Evolutionary conservation across 139 green algal species (phyloP).

Genomic region (Bryopsis sp.): DNA sequence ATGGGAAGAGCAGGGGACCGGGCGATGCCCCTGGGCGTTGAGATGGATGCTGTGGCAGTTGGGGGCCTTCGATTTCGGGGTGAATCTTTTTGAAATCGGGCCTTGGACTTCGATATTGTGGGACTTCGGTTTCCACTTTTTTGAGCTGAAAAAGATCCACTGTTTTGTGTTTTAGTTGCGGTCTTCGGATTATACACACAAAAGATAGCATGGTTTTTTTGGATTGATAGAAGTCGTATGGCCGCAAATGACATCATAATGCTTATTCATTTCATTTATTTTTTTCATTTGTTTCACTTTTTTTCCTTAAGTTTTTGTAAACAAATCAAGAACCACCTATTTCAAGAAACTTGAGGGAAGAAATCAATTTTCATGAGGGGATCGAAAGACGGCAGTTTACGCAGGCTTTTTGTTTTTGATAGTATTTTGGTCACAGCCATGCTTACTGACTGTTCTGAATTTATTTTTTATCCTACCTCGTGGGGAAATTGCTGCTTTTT

Average conservation of each 20-base stretch:
- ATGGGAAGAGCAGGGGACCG: neutral
- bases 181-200: too few species aligned
- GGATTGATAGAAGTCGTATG: too few species aligned
- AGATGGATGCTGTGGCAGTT: neutral
- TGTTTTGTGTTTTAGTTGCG: too few species aligned
- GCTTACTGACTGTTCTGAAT: neutral
- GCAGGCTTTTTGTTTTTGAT: too few species aligned
- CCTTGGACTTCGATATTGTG: neutral
- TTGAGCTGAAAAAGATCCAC: too few species aligned
- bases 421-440: too few species aligned
- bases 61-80: neutral
- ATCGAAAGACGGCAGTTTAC: neutral
- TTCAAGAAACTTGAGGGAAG: neutral
- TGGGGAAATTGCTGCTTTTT: neutral
- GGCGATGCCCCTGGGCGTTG: neutral
- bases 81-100: neutral
- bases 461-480: neutral
- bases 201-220: too few species aligned
- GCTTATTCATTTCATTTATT: neutral
- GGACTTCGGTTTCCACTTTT: too few species aligned
- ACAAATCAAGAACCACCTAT: neutral
- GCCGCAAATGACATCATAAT: too few species aligned
- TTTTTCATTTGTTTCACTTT: neutral
- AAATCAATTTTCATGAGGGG: neutral
- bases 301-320: neutral